Base-by-base conservation (phyloP, 2,329 filamentous ascomycete species). In the Tympanopsis confertula region DNA sequence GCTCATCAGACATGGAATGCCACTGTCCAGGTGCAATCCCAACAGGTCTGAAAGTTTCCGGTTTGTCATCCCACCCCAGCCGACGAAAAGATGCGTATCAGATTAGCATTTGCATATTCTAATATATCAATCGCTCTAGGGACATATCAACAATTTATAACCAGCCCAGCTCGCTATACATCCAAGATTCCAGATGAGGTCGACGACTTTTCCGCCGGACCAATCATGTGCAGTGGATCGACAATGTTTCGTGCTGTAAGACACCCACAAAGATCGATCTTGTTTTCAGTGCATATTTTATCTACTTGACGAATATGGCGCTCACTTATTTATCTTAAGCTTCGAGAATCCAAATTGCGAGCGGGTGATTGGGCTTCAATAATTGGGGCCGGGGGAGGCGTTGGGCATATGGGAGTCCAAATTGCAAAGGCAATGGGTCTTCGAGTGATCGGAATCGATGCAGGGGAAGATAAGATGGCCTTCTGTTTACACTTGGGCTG, bases 371-470 rank as follows among this genome's bases (percentile, higher is more conserved):
- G 39, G 39, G 35, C 28, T 5, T 20, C 24, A 36, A 28, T 40
- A 19, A 19, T 29, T 1, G 39, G 39, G 5, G 33, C 26, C 3
- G 39, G 39, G 5, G 40, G 40, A 1, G 40, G 40, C 4, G 30
- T 41, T 15, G 40, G 39, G 18, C 36, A 38, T 24, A 35, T 38
- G 39, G 41, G 41, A 5, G 32, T 42, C 13, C 41, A 28, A 42
- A 12, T 41, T 13, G 41, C 41, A 5, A 41, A 41, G 24, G 41
- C 41, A 7, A 42, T 41, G 41, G 39, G 41, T 4, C 19, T 41
- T 15, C 14, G 36, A 3, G 39, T 41, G 5, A 42, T 42, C 13
- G 41, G 17, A n/a, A 42, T 41, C 20, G 41, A 42, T 17, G 17
- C 20, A 10, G 35, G 40, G 3, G 14, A 19, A 5, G 40, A 42